Evolutionary conservation across 2,329 filamentous ascomycete species (phyloP), one percentile per base, ranked within the genome.

Genomic region (Cordyceps pruinosa): DNA sequence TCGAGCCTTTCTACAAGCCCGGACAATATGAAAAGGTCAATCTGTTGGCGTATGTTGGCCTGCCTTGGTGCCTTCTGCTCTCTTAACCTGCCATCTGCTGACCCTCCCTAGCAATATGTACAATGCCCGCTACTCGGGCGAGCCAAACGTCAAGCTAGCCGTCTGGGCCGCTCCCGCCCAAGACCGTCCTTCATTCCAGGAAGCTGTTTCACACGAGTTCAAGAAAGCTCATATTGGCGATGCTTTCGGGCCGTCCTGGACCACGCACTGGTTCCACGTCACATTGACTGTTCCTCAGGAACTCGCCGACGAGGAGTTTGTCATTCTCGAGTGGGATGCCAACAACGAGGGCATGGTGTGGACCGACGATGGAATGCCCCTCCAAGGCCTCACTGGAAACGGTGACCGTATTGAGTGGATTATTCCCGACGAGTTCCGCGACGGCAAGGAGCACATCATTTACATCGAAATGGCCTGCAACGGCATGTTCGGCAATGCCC

Each of bases 381-480:
- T 97, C 30, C 94, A 99, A 72, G 94, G 94, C 15, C 75, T 99
- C 65, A 97, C 92, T 1, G 94, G 94, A 19, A 87, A 88, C 56
- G 90, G 89, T 41, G 94, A 99, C 67, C 83, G 94, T 55, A 81
- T 86, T 17, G 91, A 97, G 72, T 99, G 93, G 92, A 84, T 96
- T 59, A 78, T 99, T 45, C 93, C 94, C 9, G 78, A 89, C 51
- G 77, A 78, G 17, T 96, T 89, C 74, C 83, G 89, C 60, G 89
- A 96, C 70, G 92, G 90, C 54, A 85, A 93, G 69, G 83, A 91
- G 66, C 92, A 97, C 70, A 84, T 81, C 19, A 89, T 99, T 66
- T 99, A 97, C 71, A 87, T 99, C 62, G 94, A 99, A 75, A 96
- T 97, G 89, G 94, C 94, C 21, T 97, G 94, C 75, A 99, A 99